Evolutionary conservation across 2,329 filamentous ascomycete genomes (phyloP).

Genomic region (Coleophoma crateriformis): DNA sequence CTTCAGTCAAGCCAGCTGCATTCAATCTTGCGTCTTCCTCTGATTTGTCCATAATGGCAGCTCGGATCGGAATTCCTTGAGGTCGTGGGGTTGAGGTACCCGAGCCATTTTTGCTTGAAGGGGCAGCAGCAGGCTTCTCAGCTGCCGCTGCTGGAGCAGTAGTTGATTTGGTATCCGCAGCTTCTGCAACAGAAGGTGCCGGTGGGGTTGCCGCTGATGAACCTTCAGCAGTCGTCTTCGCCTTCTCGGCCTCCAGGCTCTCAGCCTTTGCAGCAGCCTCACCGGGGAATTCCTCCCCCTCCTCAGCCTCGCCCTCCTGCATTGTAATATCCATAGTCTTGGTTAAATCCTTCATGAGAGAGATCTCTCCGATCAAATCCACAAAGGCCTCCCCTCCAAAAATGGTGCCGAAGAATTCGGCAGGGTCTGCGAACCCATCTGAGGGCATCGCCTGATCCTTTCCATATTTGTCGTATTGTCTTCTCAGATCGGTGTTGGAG

Average conservation of each 20-base stretch:
- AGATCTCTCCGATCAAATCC: slow-evolving; percentile 97
- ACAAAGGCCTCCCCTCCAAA: slow-evolving; percentile 95
- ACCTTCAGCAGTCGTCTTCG: slow-evolving; percentile 15
- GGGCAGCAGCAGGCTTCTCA: slow-evolving; percentile 12
- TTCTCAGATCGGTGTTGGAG: slow-evolving; percentile 79
- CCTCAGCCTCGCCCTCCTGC: slow-evolving; percentile 67
- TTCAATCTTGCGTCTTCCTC: slow-evolving; percentile 68
- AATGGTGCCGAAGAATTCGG: slow-evolving; percentile 98
- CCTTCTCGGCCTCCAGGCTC: slow-evolving; percentile 35
- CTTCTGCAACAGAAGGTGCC: slow-evolving; percentile 14
- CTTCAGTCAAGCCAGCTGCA: slow-evolving; percentile 59
- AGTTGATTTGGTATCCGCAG: slow-evolving; percentile 7
- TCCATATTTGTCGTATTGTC: slow-evolving; percentile 93
- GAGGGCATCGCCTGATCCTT: slow-evolving; percentile 90
- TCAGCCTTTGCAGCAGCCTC: slow-evolving; percentile 51
- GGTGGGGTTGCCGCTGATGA: slow-evolving; percentile 7
- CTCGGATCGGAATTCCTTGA: slow-evolving; percentile 64
- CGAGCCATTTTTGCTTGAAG: slow-evolving; percentile 22
- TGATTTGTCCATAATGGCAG: slow-evolving; percentile 82
- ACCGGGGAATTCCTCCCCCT: slow-evolving; percentile 51
- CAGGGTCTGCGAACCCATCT: slow-evolving; percentile 89
- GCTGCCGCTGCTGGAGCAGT: slow-evolving; percentile 13
- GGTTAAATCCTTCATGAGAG: slow-evolving; percentile 96
- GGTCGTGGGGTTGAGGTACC: slow-evolving; percentile 34
- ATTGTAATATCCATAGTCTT: slow-evolving; percentile 98